Conservation (phyloP, 495 filamentous ascomycete species). For the Aspergillus incahuasiensis region DNA sequence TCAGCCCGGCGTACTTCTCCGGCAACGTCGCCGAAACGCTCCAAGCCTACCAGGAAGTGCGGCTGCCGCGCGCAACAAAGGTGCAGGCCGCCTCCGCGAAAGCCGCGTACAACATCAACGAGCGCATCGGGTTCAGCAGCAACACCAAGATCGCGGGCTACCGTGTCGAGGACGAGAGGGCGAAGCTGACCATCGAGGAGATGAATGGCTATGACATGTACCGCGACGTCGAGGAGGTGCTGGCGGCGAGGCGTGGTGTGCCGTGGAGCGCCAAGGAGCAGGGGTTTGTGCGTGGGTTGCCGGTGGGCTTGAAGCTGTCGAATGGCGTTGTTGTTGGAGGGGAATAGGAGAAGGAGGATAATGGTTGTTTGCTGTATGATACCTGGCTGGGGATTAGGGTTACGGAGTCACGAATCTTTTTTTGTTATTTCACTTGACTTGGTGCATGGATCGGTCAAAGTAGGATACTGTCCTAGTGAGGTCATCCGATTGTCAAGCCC, state of each 20-base stretch:
- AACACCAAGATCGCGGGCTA: constrained; percentile 41
- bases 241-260: constrained; percentile 22
- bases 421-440: too few species aligned
- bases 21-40: constrained; percentile 38
- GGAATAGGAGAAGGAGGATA: not conserved
- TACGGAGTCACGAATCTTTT: not conserved
- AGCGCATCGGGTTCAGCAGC: constrained; percentile 47
- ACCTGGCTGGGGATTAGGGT: not conserved
- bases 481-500: too few species aligned
- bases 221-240: constrained; percentile 38
- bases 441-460: too few species aligned
- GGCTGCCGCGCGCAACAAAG: constrained; percentile 38
- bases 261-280: constrained; percentile 21
- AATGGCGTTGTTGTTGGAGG: constrained; percentile 32
- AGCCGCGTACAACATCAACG: constrained; percentile 47
- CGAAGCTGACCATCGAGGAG: constrained; percentile 49
- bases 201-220: constrained; percentile 54
- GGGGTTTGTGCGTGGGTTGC: constrained; percentile 33
- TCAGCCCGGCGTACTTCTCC: constrained; percentile 37
- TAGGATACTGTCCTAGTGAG: too few species aligned
- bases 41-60: constrained; percentile 40
- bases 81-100: constrained; percentile 44
- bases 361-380: not conserved
- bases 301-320: constrained; percentile 35
- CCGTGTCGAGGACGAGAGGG: constrained; percentile 42